phyloP scores from a whole-genome alignment of 2,329 filamentous ascomycete species.

The Didymella pinodella region DNA sequence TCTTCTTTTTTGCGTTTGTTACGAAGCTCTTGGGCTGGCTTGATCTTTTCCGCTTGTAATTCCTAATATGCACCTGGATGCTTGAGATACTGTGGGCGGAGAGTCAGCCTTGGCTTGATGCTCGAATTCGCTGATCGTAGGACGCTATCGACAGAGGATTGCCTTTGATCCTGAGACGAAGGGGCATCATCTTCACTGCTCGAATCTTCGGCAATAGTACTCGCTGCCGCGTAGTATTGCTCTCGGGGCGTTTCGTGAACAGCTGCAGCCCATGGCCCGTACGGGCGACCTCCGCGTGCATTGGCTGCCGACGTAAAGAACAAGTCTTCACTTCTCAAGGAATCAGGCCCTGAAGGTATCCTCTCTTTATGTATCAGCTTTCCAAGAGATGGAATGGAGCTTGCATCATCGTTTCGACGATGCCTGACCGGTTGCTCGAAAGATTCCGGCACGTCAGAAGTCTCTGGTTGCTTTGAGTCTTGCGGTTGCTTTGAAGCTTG shows the following conservation, averaged over 20 bases:
- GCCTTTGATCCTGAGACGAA: background rate
- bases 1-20: background rate
- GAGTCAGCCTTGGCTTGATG: background rate
- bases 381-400: background rate
- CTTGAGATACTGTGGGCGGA: background rate
- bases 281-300: background rate
- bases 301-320: background rate
- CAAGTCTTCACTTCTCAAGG: background rate
- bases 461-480: too few species aligned
- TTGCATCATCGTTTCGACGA: background rate
- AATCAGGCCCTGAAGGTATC: constrained; percentile 3
- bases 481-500: too few species aligned
- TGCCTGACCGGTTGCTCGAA: background rate
- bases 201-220: background rate
- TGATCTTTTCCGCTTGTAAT: constrained; percentile 2
- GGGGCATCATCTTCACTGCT: background rate
- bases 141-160: background rate
- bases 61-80: constrained; percentile 11
- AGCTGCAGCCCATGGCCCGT: background rate
- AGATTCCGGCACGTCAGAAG: background rate
- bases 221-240: background rate
- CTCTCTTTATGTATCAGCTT: constrained; percentile 10
- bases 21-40: background rate
- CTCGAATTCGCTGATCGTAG: background rate
- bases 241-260: background rate